Evolutionary conservation across 305 asterid species (phyloP).

Genomic region (Caryopteris hybrid): DNA sequence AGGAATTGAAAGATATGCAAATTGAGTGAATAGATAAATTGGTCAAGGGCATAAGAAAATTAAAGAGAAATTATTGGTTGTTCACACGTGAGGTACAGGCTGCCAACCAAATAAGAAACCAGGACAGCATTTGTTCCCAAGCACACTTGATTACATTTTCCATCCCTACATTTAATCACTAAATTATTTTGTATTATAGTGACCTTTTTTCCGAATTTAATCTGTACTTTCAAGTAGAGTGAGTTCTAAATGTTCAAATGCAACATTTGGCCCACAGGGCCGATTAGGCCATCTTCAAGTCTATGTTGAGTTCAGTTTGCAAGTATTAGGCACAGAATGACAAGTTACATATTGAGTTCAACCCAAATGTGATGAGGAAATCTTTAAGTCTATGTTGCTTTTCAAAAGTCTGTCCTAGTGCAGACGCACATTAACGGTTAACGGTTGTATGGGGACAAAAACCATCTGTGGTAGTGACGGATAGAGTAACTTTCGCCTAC

Average conservation of each 20-base stretch:
- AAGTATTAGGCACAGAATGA: not conserved
- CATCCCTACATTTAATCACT: not conserved
- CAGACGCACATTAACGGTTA: not conserved
- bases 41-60: not conserved
- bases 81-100: not conserved
- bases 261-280: not conserved
- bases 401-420: not conserved
- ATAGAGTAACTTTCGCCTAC: not conserved
- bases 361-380: not conserved
- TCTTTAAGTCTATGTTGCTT: not conserved
- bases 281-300: not conserved
- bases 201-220: not conserved
- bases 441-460: not conserved
- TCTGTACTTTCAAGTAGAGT: not conserved
- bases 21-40: not conserved
- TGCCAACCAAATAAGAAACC: not conserved
- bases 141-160: not conserved
- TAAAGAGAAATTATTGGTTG: not conserved
- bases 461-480: not conserved
- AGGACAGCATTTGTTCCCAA: not conserved
- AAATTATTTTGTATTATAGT: not conserved
- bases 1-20: not conserved
- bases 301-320: not conserved
- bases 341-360: not conserved
- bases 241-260: not conserved